Evolutionary conservation across 1,139 yeast genomes (phyloP).

Genomic region (Candida sanyaensis): DNA sequence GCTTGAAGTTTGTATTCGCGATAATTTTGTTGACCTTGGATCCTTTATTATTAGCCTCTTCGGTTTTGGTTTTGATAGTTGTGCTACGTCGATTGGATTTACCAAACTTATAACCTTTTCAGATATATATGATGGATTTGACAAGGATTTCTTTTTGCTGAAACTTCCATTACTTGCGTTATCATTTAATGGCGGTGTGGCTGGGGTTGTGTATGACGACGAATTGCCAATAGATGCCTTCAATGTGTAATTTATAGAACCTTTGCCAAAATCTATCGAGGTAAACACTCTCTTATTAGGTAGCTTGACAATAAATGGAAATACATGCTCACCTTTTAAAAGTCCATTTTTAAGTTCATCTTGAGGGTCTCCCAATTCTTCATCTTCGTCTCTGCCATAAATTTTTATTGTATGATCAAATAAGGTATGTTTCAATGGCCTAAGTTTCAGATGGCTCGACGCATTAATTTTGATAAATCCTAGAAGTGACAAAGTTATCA

Average conservation of each 20-base stretch:
- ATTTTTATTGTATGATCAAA: conserved; percentile 67
- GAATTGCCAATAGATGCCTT: conserved; percentile 54
- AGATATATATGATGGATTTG: conserved; percentile 40
- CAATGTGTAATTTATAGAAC: conserved; percentile 70
- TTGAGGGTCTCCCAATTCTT: conserved; percentile 6
- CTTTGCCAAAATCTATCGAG: conserved; percentile 81
- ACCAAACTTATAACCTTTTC: conserved; percentile 61
- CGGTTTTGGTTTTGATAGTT: conserved; percentile 66
- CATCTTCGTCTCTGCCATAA: conserved; percentile 51
- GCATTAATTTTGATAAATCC: conserved; percentile 61
- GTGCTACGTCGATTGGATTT: conserved; percentile 73
- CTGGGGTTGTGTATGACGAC: conserved; percentile 12
- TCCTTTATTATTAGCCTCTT: conserved; percentile 62
- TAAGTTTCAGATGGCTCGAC: conserved; percentile 49
- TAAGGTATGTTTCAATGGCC: conserved; percentile 53
- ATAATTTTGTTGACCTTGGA: conserved; percentile 31
- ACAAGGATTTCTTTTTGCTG: conserved; percentile 18
- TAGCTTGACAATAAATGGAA: conserved; percentile 78
- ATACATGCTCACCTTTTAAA: conserved; percentile 80
- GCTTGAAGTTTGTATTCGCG: conserved; percentile 53
- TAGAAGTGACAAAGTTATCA: conserved; percentile 51
- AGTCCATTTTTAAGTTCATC: conserved; percentile 47
- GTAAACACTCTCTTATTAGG: conserved; percentile 74
- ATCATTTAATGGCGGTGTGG: conserved; percentile 9
- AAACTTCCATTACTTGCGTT: conserved; percentile 7